A percentile compares a stretch with the other conserved stretches of the same genome.
phyloP scores from a whole-genome alignment of 768 basidiomycete species.

The Mycena epipterygia region DNA sequence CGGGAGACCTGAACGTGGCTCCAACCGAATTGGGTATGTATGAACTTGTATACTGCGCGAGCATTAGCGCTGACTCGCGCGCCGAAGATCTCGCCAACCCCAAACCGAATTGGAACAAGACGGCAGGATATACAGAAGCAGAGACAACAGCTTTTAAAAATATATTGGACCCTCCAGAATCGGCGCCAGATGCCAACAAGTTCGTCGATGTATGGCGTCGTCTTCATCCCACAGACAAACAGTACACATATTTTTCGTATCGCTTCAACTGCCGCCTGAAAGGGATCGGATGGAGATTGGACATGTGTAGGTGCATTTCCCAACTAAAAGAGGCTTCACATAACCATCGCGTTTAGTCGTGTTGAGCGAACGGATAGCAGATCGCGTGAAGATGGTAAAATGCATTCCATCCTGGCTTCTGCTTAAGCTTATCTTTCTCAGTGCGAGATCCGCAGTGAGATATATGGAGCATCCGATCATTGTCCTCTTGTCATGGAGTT shows the following conservation, averaged over 20 bases:
- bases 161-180: conserved; percentile 69
- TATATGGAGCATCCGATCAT: conserved; percentile 91
- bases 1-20: conserved; percentile 90
- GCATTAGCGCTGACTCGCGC: neutral
- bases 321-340: neutral
- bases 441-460: conserved; percentile 89
- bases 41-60: neutral
- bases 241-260: conserved; percentile 90
- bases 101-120: conserved; percentile 89
- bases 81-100: conserved; percentile 75
- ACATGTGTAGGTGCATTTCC: conserved; percentile 71
- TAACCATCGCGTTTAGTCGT: conserved; percentile 64
- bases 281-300: conserved; percentile 90
- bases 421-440: conserved; percentile 34
- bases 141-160: conserved; percentile 83
- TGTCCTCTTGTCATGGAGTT: conserved; percentile 87
- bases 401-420: neutral
- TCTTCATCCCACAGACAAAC: conserved; percentile 73
- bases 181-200: conserved; percentile 52
- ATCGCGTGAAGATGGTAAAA: conserved; percentile 72
- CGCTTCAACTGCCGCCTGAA: conserved; percentile 85
- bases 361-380: conserved; percentile 75
- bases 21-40: conserved; percentile 76
- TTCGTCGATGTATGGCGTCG: conserved; percentile 89
- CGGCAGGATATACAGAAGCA: conserved; percentile 85